Evolutionary conservation across 495 filamentous ascomycete species (phyloP).

Genomic region (Poronia punctata): DNA sequence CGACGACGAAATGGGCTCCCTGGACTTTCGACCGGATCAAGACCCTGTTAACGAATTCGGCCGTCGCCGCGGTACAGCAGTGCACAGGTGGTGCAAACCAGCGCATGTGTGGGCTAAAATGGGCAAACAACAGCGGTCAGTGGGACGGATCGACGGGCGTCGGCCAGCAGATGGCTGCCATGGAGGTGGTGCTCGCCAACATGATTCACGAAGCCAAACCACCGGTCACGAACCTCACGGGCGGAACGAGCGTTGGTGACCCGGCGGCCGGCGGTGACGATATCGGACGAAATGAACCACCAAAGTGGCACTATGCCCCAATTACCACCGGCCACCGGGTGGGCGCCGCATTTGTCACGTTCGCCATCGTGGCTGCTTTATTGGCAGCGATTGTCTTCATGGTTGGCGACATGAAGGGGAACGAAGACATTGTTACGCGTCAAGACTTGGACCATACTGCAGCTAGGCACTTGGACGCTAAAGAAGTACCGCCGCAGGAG

Average conservation of each 20-base stretch:
- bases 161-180: constrained; percentile 64
- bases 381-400: constrained; percentile 30
- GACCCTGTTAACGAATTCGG: constrained; percentile 55
- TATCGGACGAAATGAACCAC: constrained; percentile 22
- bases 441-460: too few species aligned
- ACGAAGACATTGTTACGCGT: too few species aligned
- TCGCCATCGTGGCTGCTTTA: constrained; percentile 28
- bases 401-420: constrained; percentile 30
- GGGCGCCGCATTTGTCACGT: constrained; percentile 56
- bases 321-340: constrained; percentile 49
- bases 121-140: constrained; percentile 45
- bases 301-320: constrained; percentile 13
- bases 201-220: constrained; percentile 37
- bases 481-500: too few species aligned
- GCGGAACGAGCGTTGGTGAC: constrained; percentile 71
- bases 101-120: constrained; percentile 64
- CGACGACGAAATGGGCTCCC: constrained; percentile 62
- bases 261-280: constrained; percentile 54
- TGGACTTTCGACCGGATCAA: constrained; percentile 55
- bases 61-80: constrained; percentile 55
- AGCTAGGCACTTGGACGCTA: too few species aligned
- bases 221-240: constrained; percentile 58
- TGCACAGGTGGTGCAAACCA: constrained; percentile 54
- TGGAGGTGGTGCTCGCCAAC: constrained; percentile 59
- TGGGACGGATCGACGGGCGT: constrained; percentile 54